Evolutionary conservation across 2,329 filamentous ascomycete species (phyloP), one percentile per base, ranked within the genome.

Genomic region (Colletotrichum agaves): DNA sequence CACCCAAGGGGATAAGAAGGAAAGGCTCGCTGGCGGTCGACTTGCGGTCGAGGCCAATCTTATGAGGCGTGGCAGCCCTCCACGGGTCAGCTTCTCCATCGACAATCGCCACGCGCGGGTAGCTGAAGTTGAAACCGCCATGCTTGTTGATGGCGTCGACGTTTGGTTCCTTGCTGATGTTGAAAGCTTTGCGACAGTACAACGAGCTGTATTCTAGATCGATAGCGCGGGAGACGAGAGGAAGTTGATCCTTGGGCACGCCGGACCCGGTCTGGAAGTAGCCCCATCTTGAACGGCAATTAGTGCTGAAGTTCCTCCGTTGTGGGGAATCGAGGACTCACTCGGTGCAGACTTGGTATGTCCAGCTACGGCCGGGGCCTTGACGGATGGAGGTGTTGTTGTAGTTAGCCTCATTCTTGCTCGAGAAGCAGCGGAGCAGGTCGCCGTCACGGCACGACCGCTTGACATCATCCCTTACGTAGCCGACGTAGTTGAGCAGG

Each of bases 31-130:
- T 84, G 0, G 81, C 79, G 0, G 91, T 92, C 49, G 85, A 91
- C 13, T 81, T 78, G 19, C 91, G 82, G 33, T 82, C 79, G 0
- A 88, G 84, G 1, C 82, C 85, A n/a, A 88, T 85, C 0, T 89
- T 90, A 56, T 95, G 89, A 0, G 91, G 88, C 0, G 90, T 91
- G 0, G 91, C 91, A 0, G 88, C 87, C 17, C 90, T 86, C 93
- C 93, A 97, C 0, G 93, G 93, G 74, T 97, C 93, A 63, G 88
- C 87, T 70, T 92, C 87, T 31, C 93, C 93, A 69, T 94, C 93
- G 43, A 97, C 82, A 53, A 92, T 85, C 3, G 93, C 93, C 0
- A 97, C 85, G 2, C 93, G 90, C 1, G 90, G 87, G 75, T 93
- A 94, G 50, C 86, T 85, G 72, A 96, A 90, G 75, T 87, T 80